Base-by-base conservation (phyloP, 2,329 filamentous ascomycete species). In the Colletotrichum australisinense region DNA sequence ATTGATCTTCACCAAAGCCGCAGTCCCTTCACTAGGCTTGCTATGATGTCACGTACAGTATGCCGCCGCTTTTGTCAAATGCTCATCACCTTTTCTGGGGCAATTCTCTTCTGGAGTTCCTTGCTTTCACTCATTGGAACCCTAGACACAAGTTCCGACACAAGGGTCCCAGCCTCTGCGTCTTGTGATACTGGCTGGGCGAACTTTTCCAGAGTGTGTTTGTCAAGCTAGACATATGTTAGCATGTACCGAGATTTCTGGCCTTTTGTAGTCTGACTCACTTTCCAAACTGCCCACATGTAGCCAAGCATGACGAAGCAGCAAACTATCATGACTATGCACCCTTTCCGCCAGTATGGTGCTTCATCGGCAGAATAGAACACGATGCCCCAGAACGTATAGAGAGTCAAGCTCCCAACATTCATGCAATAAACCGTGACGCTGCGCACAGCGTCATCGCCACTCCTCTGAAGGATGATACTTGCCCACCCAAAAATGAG, bases 401-500 rank as follows among this genome's bases (percentile, higher is more conserved):
- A 84, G 24, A 84, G 71, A 3, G 83, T 78, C 24, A 81, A 78
- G 16, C 82, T 80, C 16, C 79, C 79, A 59, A 82, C 79, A 56
- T 82, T 83, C 82, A 85, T 84, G 11, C 79, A 76, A 32, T 82
- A 83, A 1, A 85, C 76, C 7, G 81, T 82, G 3, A 85, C 76
- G 6, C 78, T 80, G 52, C 83, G 74, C 1, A 79, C 76, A 1
- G 83, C 82, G 69, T 85, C 82, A 35, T 84, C 83, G 8, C 82
- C 82, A 4, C 74, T 75, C 2, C 83, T 77, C 63, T 81, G 78
- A 1, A 81, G 76, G 12, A 85, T 81, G 11, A 81, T 78, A 65
- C 80, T 85, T 0, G 83, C 82, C 83, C 83, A 85, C 1, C 79
- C 81, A 52, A 83, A 84, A 19, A 84, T 69, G 11, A 84, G 75